These are phyloP conservation scores for Bolboschoenus planiculmis DNA, from an alignment of 176 grass and related monocot genomes.

Conservation along the genomic window DNA sequence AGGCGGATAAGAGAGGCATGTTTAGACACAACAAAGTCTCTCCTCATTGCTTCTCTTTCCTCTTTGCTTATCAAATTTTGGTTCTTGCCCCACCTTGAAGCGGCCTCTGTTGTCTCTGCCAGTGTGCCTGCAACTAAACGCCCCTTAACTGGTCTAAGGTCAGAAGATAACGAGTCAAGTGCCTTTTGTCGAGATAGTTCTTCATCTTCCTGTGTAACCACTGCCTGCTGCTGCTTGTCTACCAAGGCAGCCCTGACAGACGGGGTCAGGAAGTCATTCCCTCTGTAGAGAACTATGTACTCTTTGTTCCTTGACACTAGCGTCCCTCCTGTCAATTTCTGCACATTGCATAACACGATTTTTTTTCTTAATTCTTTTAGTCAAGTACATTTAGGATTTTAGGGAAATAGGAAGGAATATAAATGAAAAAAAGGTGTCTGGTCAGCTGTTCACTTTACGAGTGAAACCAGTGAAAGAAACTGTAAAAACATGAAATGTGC, in stretches of 20 bases:
- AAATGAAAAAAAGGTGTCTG: too few species aligned
- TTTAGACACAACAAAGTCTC: slow-evolving; percentile 48
- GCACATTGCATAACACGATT: slow-evolving; percentile 26
- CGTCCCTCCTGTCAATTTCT: slow-evolving; percentile 95
- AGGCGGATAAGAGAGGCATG: slow-evolving; percentile 62
- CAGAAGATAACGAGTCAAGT: slow-evolving; percentile 33
- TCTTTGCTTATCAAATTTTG: slow-evolving; percentile 32
- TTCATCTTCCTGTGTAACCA: slow-evolving; percentile 61
- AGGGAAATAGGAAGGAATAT: too few species aligned
- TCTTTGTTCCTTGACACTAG: slow-evolving; percentile 97
- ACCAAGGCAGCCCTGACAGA: slow-evolving; percentile 59
- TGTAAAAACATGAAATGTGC: not conserved
- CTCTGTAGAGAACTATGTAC: slow-evolving; percentile 85
- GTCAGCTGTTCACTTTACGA: too few species aligned
- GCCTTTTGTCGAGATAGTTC: slow-evolving; percentile 67
- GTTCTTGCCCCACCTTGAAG: slow-evolving; percentile 52
- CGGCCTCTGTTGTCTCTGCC: slow-evolving; percentile 72
- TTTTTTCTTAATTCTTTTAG: slow-evolving; percentile 28
- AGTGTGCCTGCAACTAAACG: slow-evolving; percentile 78
- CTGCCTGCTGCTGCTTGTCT: slow-evolving; percentile 56
- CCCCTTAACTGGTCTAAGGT: slow-evolving; percentile 31
- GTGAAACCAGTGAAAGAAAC: too few species aligned
- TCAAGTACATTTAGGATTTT: not conserved
- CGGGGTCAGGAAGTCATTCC: slow-evolving; percentile 77
- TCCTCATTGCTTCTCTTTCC: slow-evolving; percentile 59